Base-by-base conservation (phyloP, 202 grass and related monocot genomes). In the Elaeis oleifera region DNA sequence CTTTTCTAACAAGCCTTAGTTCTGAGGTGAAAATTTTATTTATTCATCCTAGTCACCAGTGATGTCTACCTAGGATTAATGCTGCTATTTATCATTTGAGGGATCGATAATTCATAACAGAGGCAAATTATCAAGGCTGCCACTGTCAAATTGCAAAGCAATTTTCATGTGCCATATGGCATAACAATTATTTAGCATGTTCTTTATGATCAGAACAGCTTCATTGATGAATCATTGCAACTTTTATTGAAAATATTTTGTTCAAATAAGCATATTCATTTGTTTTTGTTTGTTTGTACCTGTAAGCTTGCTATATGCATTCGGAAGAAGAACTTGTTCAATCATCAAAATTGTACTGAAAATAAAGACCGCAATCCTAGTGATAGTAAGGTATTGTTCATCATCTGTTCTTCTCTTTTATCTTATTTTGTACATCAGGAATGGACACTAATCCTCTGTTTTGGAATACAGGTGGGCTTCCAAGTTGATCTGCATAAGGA, bases 301-400 rank as follows among this genome's bases (percentile, higher is more conserved):
- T 48, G 51, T 5, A 81, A 97, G 92, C 92, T 91, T 71, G 77
- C 77, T 6, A 84, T 91, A 89, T 97, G 92, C 77, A 97, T 97
- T 74, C 69, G 79, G 50, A 89, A 83, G 58, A 97, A 97, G 68
- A 91, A 83, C 79, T 80, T 73, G 28, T 70, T 65, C 63, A 82
- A 80, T 71, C 48, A 17, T 75, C 76, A 25, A 44, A 48, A 55
- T 53, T 59, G 60, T 65, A 64, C 64, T 80, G 79, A 55, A 82
- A 69, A 64, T 52, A 69, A 79, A 68, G 50, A 74, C 50, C 73
- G 39, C 49, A 83, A 7, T 76, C 72, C 81, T 78, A 85, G 63
- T 81, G 50, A 39, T 63, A 65, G 62, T 67, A 74, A 48, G 84
- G 91, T 96, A 70, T 59, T 73, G 32, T 65, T 53, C 11, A 58